These are phyloP conservation scores for Poa pratensis DNA, from an alignment of 176 grass and related monocot species.

Conservation along the genomic window DNA sequence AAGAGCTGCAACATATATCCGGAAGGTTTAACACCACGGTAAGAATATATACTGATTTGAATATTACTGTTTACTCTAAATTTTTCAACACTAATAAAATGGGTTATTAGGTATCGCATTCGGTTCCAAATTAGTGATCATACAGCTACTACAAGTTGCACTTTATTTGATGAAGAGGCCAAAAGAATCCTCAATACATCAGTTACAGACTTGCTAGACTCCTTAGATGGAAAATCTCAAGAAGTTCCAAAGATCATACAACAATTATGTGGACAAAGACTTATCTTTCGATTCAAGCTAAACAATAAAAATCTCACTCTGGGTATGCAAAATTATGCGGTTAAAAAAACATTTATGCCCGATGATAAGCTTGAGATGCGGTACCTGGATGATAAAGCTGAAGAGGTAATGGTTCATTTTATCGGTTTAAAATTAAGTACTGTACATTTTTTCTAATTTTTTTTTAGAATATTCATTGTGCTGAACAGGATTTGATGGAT, in stretches of 20 bases:
- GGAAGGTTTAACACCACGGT: background rate
- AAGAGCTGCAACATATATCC: background rate
- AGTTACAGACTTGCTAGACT: background rate
- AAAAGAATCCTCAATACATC: background rate
- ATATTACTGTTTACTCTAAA: background rate
- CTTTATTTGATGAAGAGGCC: constrained; percentile 15
- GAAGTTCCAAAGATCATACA: background rate
- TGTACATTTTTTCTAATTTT: no score
- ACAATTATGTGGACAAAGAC: background rate
- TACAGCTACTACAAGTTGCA: background rate
- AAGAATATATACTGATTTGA: background rate
- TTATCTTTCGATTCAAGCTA: background rate
- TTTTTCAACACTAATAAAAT: background rate
- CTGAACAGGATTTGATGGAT: background rate
- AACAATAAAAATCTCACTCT: background rate
- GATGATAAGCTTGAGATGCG: background rate
- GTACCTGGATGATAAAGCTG: background rate
- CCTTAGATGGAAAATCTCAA: background rate
- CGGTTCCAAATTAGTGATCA: background rate
- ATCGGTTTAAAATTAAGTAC: no score
- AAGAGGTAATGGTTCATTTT: background rate
- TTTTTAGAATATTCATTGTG: background rate
- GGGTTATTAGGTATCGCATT: background rate
- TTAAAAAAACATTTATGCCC: background rate
- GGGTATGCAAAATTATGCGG: background rate